A percentile compares a stretch with the other conserved stretches of the same genome.
Evolutionary conservation across 768 basidiomycete species (phyloP).

Genomic region (Neoboletus subvelutipes): DNA sequence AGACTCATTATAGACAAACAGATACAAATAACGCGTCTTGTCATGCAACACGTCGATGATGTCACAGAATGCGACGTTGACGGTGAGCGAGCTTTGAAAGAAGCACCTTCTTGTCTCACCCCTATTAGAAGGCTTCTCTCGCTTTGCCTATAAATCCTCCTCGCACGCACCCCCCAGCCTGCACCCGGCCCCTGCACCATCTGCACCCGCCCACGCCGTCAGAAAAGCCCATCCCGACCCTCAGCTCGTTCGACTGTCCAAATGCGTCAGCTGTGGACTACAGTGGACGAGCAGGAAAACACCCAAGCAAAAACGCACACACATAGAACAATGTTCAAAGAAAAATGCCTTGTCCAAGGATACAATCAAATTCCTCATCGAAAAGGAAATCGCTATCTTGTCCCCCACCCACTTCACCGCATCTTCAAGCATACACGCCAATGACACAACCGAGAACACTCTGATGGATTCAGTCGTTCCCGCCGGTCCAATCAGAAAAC

Average conservation of each 20-base stretch:
- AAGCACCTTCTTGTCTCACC: not conserved
- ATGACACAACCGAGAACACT: too few relatives aligned
- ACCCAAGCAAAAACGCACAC: constrained; percentile 57
- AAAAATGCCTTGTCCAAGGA: constrained; percentile 54
- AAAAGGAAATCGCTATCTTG: constrained; percentile 41
- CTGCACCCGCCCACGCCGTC: not conserved
- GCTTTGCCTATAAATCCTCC: constrained; percentile 38
- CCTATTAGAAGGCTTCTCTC: constrained; percentile 23
- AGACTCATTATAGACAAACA: constrained; percentile 27
- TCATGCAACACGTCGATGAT: constrained; percentile 9
- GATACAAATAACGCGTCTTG: constrained; percentile 47
- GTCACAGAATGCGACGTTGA: too few relatives aligned
- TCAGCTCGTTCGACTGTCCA: constrained; percentile 48
- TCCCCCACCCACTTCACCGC: too few relatives aligned
- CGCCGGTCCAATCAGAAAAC: constrained; percentile 50
- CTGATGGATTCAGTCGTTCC: constrained; percentile 56
- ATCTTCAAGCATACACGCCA: too few relatives aligned
- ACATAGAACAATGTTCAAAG: constrained; percentile 68
- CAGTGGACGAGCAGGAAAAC: constrained; percentile 73
- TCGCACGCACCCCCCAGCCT: not conserved
- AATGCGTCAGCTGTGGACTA: constrained; percentile 64
- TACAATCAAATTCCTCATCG: constrained; percentile 53
- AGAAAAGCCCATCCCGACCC: constrained; percentile 23
- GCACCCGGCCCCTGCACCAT: not conserved
- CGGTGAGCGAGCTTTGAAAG: not conserved